Evolutionary conservation across 2,329 filamentous ascomycete species (phyloP).

Genomic region (Biscogniauxia mediterranea): DNA sequence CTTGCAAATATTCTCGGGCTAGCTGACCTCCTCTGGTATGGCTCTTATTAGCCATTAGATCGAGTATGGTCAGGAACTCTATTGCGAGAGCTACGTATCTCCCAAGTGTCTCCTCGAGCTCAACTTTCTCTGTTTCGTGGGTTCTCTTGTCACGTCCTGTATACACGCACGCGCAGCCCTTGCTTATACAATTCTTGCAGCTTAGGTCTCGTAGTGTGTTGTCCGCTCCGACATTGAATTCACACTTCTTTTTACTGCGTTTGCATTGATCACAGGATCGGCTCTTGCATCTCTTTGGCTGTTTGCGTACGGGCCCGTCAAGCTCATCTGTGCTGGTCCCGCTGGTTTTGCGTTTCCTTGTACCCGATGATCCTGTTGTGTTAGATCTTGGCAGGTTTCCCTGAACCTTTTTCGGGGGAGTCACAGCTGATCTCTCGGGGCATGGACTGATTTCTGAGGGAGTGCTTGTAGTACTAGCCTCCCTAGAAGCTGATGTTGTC

Average conservation of each 20-base stretch:
- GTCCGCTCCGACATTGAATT: no score
- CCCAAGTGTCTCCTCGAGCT: not conserved
- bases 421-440: no score
- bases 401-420: no score
- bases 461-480: no score
- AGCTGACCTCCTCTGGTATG: not conserved
- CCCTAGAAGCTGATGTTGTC: no score
- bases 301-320: no score
- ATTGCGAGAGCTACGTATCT: not conserved
- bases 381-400: no score
- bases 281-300: not conserved
- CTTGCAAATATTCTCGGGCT: not conserved
- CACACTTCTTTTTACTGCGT: slow-evolving; percentile 1
- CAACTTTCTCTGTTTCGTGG: not conserved
- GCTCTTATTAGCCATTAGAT: not conserved
- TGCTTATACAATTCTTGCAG: not conserved
- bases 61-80: not conserved
- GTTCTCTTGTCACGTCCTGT: not conserved
- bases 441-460: no score
- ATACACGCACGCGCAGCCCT: not conserved
- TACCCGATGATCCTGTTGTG: no score
- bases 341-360: no score
- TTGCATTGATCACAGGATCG: not conserved
- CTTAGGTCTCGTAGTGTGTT: not conserved
- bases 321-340: no score